Conservation (phyloP, 78 protist genomes). For the Dictyostelium purpureum region DNA sequence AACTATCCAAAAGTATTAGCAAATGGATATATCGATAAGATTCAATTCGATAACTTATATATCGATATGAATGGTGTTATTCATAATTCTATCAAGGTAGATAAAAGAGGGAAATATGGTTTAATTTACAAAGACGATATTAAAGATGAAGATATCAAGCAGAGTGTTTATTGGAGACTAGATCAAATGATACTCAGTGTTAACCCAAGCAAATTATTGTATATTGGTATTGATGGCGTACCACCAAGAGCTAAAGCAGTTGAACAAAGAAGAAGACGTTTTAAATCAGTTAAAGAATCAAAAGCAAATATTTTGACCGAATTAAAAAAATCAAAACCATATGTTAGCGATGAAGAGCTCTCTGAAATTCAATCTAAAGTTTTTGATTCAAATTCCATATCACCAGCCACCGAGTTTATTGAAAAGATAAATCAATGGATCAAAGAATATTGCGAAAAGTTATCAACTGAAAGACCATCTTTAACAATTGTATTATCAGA, state of each 20-base stretch:
- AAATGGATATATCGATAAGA: not conserved
- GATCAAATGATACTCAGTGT: slow-evolving; percentile 89
- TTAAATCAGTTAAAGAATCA: slow-evolving; percentile 68
- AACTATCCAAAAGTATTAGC: slow-evolving; percentile 52
- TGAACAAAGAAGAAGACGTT: slow-evolving; percentile 96
- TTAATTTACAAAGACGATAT: not conserved
- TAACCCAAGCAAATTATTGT: slow-evolving; percentile 90
- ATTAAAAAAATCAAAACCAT: not conserved
- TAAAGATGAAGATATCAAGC: slow-evolving; percentile 72
- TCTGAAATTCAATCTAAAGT: not conserved
- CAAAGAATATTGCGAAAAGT: not conserved
- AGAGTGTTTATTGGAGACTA: slow-evolving; percentile 82
- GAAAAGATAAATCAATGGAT: slow-evolving; percentile 67
- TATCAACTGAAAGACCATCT: not conserved
- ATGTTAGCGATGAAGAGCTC: too few species aligned
- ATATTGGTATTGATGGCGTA: slow-evolving; percentile 96
- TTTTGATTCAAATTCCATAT: slow-evolving; percentile 93
- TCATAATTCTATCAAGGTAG: slow-evolving; percentile 91
- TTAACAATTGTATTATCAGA: slow-evolving; percentile 20
- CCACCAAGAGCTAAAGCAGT: slow-evolving; percentile 99
- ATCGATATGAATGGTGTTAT: slow-evolving; percentile 98
- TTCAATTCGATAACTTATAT: slow-evolving; percentile 93
- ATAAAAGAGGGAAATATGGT: not conserved
- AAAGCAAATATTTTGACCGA: slow-evolving; percentile 69
- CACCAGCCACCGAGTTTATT: slow-evolving; percentile 98